A percentile compares a stretch with the other conserved stretches of the same genome.
These are phyloP conservation scores for Spiraea crenata DNA, from an alignment of 331 rosid species.

Conservation along the genomic window DNA sequence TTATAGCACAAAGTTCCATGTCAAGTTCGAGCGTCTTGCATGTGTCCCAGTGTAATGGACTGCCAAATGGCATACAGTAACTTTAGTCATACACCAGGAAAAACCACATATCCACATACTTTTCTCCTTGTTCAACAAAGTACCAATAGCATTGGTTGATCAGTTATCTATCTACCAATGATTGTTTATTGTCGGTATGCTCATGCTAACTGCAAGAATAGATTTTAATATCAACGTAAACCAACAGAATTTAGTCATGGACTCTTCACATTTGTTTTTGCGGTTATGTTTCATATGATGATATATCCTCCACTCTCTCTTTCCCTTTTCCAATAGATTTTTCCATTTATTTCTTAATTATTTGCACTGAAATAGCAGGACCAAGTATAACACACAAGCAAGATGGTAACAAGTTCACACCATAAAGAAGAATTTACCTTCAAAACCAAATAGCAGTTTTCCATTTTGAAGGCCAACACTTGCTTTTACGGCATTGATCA, in stretches of 20 bases:
- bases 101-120: too few species aligned
- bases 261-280: conserved; percentile 14
- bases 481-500: conserved; percentile 75
- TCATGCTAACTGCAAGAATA: too few species aligned
- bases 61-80: background rate
- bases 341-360: conserved; percentile 7
- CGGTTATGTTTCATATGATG: conserved; percentile 5
- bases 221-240: too few species aligned
- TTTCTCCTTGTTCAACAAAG: too few species aligned
- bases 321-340: background rate
- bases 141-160: too few species aligned
- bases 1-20: background rate
- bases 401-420: conserved; percentile 15
- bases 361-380: conserved; percentile 1
- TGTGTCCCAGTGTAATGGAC: background rate
- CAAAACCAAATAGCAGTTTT: conserved; percentile 70
- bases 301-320: background rate
- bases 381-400: conserved; percentile 9
- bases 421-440: conserved; percentile 49
- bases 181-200: too few species aligned
- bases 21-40: background rate
- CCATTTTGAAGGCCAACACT: conserved; percentile 72
- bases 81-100: too few species aligned
- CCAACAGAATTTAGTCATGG: background rate
- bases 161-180: too few species aligned